Conservation (phyloP, 2,329 filamentous ascomycete species). For the Dissoconium aciculare region DNA sequence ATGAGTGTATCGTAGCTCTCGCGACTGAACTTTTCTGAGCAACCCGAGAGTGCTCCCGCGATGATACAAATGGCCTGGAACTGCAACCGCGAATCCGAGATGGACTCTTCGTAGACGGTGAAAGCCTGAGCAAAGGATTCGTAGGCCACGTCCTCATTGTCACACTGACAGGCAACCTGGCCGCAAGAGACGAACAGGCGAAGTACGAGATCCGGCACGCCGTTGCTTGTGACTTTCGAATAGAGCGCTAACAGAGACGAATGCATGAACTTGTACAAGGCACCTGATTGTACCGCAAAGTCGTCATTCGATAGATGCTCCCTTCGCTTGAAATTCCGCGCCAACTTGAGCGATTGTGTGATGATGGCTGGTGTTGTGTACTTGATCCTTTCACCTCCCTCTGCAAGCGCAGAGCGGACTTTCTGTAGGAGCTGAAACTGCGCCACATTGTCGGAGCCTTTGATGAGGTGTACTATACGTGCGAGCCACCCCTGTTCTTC, state of each 20-base stretch:
- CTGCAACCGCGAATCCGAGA: constrained; percentile 89
- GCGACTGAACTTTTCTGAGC: constrained; percentile 67
- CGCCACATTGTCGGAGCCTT: constrained; percentile 73
- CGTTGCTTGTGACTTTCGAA: constrained; percentile 55
- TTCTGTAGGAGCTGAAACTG: constrained; percentile 83
- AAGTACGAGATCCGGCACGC: constrained; percentile 73
- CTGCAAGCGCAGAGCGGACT: constrained; percentile 68
- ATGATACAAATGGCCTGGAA: constrained; percentile 97
- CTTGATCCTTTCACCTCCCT: constrained; percentile 88
- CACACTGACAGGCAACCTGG: constrained; percentile 78
- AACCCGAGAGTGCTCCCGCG: constrained; percentile 74
- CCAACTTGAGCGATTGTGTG: constrained; percentile 77
- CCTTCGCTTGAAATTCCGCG: constrained; percentile 71
- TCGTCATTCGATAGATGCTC: constrained; percentile 74
- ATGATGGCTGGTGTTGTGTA: constrained; percentile 90
- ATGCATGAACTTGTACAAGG: constrained; percentile 92
- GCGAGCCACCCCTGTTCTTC: constrained; percentile 97
- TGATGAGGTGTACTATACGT: constrained; percentile 74
- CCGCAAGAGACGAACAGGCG: constrained; percentile 84
- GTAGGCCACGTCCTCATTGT: constrained; percentile 90
- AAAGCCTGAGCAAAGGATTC: constrained; percentile 98
- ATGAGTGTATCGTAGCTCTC: constrained; percentile 99
- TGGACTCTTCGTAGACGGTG: constrained; percentile 90
- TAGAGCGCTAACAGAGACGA: constrained; percentile 75
- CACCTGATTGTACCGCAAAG: constrained; percentile 57